Evolutionary conservation across 73 alveolate species (phyloP).

Genomic region (Paramecium caudatum): DNA sequence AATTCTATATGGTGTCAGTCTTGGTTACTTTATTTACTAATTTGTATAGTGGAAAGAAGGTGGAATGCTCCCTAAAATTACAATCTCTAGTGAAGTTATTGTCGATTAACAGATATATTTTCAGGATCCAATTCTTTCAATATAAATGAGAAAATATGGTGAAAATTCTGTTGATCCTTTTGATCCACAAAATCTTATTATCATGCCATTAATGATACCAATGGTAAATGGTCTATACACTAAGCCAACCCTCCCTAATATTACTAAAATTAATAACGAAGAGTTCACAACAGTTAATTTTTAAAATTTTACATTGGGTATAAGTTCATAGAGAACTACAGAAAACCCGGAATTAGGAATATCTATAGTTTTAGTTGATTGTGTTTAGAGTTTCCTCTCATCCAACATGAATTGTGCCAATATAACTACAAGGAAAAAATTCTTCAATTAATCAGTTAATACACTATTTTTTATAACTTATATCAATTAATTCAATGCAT

Average conservation of each 20-base stretch:
- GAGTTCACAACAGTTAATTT: neutral
- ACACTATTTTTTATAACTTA: neutral
- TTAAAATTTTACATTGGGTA: neutral
- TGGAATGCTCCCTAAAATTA: neutral
- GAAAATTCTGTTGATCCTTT: neutral
- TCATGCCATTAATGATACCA: neutral
- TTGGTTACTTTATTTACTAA: constrained; percentile 38
- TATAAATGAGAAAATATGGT: neutral
- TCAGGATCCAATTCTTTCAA: neutral
- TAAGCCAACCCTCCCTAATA: neutral
- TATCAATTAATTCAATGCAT: neutral
- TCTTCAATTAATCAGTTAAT: constrained; percentile 27
- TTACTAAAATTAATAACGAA: neutral
- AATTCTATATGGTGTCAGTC: constrained; percentile 46
- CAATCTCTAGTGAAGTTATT: constrained; percentile 12
- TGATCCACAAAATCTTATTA: neutral
- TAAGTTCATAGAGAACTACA: neutral
- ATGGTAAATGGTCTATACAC: neutral
- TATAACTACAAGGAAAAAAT: neutral
- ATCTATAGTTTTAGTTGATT: neutral
- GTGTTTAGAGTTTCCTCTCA: too few relatives aligned
- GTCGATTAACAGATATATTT: neutral
- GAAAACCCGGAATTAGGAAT: neutral
- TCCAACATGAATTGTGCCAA: constrained; percentile 6
- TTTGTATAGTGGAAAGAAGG: neutral